Conservation (phyloP, 495 filamentous ascomycete genomes). For the Apiosordaria backusii region DNA sequence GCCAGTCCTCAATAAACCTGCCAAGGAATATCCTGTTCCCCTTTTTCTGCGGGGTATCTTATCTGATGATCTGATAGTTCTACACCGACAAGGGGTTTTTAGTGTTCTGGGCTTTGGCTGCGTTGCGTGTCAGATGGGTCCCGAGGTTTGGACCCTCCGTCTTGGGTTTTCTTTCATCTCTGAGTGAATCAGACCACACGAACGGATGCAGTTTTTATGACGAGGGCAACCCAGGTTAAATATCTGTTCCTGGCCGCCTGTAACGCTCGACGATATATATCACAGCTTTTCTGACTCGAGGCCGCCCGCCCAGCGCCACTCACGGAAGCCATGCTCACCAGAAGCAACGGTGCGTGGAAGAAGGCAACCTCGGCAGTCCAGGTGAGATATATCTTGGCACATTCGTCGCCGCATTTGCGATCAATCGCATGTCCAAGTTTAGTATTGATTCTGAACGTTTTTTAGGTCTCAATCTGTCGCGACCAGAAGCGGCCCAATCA, state of each 20-base stretch:
- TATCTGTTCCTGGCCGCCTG: not conserved
- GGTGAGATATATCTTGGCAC: slow-evolving; percentile 19
- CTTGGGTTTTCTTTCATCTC: not conserved
- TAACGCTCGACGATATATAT: not conserved
- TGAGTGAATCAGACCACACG: not conserved
- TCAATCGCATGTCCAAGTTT: not conserved
- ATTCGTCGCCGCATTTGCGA: not conserved
- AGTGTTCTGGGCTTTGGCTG: not conserved
- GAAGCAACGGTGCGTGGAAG: slow-evolving; percentile 23
- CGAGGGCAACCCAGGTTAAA: not conserved
- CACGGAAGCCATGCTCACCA: slow-evolving; percentile 20
- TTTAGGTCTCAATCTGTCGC: not conserved
- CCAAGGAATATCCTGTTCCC: not conserved
- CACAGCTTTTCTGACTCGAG: not conserved
- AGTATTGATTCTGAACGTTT: not conserved
- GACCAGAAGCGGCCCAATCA: not conserved
- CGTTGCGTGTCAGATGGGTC: not conserved
- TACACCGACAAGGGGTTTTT: not conserved
- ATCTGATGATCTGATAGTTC: slow-evolving; percentile 25
- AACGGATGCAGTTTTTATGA: not conserved
- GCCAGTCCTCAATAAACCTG: not conserved
- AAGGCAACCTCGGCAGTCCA: slow-evolving; percentile 24
- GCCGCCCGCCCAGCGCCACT: not conserved
- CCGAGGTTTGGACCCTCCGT: not conserved
- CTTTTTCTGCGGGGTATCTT: slow-evolving; percentile 1